phyloP scores from a whole-genome alignment of 768 basidiomycete species.

The Podaxis sp. region DNA sequence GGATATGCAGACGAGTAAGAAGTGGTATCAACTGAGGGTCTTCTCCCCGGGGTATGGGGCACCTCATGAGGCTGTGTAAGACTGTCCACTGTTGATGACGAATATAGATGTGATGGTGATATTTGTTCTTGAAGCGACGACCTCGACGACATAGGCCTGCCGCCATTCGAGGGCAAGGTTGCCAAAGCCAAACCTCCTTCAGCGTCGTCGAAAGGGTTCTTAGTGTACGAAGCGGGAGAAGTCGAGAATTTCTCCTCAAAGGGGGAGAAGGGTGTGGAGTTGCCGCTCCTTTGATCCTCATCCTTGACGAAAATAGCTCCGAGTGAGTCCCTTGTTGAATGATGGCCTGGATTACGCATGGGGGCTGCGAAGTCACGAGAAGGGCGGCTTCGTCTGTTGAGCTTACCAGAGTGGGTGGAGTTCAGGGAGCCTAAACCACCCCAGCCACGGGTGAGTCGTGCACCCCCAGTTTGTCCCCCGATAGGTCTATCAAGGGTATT shows the following conservation, averaged over 20 bases:
- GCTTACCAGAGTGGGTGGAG: slow-evolving; percentile 21
- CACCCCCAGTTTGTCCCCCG: slow-evolving; percentile 11
- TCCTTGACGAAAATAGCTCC: slow-evolving; percentile 23
- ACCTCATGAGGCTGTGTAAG: neutral
- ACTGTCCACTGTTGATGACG: neutral
- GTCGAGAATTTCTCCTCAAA: slow-evolving; percentile 20
- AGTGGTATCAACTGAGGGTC: slow-evolving; percentile 23
- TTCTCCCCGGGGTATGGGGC: neutral
- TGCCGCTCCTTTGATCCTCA: slow-evolving; percentile 17
- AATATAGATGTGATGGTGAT: neutral
- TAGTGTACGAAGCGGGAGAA: slow-evolving; percentile 4
- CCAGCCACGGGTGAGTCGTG: slow-evolving; percentile 22
- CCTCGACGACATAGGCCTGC: slow-evolving; percentile 16
- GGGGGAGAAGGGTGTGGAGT: slow-evolving; percentile 1
- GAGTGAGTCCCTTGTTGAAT: slow-evolving; percentile 19
- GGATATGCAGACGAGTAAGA: slow-evolving; percentile 22
- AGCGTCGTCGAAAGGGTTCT: slow-evolving; percentile 20
- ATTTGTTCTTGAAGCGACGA: neutral
- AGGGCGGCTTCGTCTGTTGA: neutral
- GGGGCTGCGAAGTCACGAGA: neutral
- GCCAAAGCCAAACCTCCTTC: slow-evolving; percentile 20
- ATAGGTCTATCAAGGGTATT: slow-evolving; percentile 7
- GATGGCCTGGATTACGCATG: slow-evolving; percentile 13
- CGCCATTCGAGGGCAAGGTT: slow-evolving; percentile 19
- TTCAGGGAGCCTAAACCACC: slow-evolving; percentile 31